A percentile compares a stretch with the other conserved stretches of the same genome.
These are phyloP conservation scores for Coprinellus micaceus DNA, from an alignment of 768 basidiomycete species.

Conservation along the genomic window DNA sequence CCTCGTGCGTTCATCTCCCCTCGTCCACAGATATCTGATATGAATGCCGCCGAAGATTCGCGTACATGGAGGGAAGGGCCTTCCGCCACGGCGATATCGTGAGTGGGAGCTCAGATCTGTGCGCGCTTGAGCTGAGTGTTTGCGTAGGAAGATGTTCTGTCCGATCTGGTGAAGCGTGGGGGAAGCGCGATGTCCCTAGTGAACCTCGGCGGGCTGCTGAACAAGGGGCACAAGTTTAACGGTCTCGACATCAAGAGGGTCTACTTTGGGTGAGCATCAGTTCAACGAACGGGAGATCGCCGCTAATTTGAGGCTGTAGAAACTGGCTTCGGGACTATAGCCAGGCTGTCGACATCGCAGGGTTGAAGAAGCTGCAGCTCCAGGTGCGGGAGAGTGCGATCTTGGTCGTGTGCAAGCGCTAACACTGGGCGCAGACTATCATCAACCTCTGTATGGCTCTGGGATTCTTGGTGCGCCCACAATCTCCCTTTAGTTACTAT, in stretches of 20 bases:
- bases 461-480: constrained; percentile 71
- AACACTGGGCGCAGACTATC: constrained; percentile 56
- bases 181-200: constrained; percentile 59
- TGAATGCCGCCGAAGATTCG: constrained; percentile 47
- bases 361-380: constrained; percentile 66
- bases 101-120: neutral
- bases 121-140: constrained; percentile 10
- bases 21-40: constrained; percentile 13
- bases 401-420: neutral
- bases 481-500: neutral
- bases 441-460: constrained; percentile 86
- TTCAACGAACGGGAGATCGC: neutral
- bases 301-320: constrained; percentile 28
- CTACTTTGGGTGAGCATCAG: constrained; percentile 62
- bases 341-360: constrained; percentile 81
- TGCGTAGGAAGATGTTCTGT: constrained; percentile 62
- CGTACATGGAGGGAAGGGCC: constrained; percentile 82
- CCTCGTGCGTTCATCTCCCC: constrained; percentile 42
- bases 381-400: constrained; percentile 44
- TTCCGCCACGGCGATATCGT: constrained; percentile 90
- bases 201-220: constrained; percentile 38
- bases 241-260: constrained; percentile 81
- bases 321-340: constrained; percentile 91
- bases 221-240: constrained; percentile 66
- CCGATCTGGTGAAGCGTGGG: constrained; percentile 54